Evolutionary conservation across 2,329 filamentous ascomycete species (phyloP), one percentile per base, ranked within the genome.

Genomic region (Exophiala lecanii-corni): DNA sequence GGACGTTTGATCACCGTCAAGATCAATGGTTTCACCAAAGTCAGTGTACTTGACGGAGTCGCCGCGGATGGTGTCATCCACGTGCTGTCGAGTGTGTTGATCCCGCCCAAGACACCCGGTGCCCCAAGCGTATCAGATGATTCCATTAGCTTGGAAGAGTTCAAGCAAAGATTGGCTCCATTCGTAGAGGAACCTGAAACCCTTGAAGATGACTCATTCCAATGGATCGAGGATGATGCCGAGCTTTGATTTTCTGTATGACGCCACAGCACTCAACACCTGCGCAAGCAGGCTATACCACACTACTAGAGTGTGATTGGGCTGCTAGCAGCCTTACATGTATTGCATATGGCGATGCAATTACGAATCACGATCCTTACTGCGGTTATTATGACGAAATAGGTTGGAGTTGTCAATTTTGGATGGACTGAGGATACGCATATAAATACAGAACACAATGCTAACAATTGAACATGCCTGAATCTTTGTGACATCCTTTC

Each of bases 1-100:
- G 79, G 78, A n/a, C 78, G 83, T 1, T 80, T 84, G 57, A 78
- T 84, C 39, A 73, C 66, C 4, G 81, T 95, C 49, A 79, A 79
- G 60, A 74, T 94, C 57, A 95, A 95, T 57, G 86, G 81, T 10
- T 82, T 81, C 54, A 71, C 74, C 2, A 70, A 70, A 5, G 84
- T 94, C 1, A 69, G 71, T 0, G 68, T 86, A 5, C 71, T 81
- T 50, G 88, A 95, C 59, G 82, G 73, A 0, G 63, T 92, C 42
- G 84, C 82, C 0, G 77, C 74, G 57, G 86, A 95, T 59, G 89
- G 89, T 21, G 88, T 91, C 10, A 76, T 94, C 26, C 89, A 95
- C 43, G 80, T 91, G 12, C 71, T 92, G 0, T 73, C 75, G 36
- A 74, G 74, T 44, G 79, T 95, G 0, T 67, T 94, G 44, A 79